Conservation (phyloP, 495 filamentous ascomycete species). For the Jackrogersella minutella region DNA sequence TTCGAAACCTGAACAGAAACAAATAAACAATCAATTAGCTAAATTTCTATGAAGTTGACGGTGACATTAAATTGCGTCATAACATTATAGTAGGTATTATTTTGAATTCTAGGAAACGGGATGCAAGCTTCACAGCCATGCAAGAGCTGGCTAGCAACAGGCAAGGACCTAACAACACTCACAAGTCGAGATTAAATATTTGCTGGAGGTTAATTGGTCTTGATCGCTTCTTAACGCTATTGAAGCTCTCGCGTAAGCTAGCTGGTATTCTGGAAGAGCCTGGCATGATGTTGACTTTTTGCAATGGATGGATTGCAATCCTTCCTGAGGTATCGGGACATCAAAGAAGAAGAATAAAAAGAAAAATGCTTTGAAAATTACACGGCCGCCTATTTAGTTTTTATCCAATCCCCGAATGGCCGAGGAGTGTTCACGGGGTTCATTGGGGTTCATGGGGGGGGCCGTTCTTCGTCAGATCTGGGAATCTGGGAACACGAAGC, state of each 20-base stretch:
- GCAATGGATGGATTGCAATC: constrained; percentile 34
- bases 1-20: constrained; percentile 69
- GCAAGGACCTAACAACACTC: constrained; percentile 50
- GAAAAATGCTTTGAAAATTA: neutral
- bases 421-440: constrained; percentile 9
- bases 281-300: constrained; percentile 55
- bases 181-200: constrained; percentile 82
- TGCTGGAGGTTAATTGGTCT: constrained; percentile 64
- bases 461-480: constrained; percentile 7
- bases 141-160: neutral
- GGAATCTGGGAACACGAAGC: constrained; percentile 10
- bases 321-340: constrained; percentile 10
- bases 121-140: constrained; percentile 8
- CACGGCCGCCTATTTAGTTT: neutral
- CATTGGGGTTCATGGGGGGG: too few relatives aligned
- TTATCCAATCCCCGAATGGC: constrained; percentile 15
- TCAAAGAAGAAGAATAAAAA: constrained; percentile 1
- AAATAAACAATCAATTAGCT: constrained; percentile 17
- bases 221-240: constrained; percentile 58
- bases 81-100: too few relatives aligned
- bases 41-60: neutral
- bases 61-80: neutral
- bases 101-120: neutral
- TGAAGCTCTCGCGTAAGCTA: constrained; percentile 70
- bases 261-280: constrained; percentile 73